A percentile compares a stretch with the other conserved stretches of the same genome.
phyloP scores from a whole-genome alignment of 1,284 basidiomycete species.

The Ganoderma lingzhi region DNA sequence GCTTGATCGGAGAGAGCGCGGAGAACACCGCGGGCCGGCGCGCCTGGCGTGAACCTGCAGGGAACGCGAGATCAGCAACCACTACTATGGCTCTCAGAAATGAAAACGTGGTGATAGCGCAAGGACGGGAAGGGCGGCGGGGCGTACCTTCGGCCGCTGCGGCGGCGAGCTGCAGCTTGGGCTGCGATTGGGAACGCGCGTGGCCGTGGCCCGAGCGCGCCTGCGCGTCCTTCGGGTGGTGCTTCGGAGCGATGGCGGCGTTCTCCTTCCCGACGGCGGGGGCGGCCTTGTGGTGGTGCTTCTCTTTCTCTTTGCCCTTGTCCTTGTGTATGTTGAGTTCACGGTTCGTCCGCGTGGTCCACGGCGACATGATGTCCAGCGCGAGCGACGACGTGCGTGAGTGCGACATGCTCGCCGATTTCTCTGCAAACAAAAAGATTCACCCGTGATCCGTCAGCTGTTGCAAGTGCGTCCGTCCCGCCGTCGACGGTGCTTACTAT shows the following conservation, averaged over 20 bases:
- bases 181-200: conserved; percentile 41
- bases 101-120: not conserved
- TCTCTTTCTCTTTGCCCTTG: conserved; percentile 28
- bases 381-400: conserved; percentile 48
- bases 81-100: not conserved
- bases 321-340: conserved; percentile 11
- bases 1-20: conserved; percentile 42
- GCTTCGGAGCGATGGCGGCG: conserved; percentile 6
- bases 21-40: conserved; percentile 36
- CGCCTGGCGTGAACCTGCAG: conserved; percentile 28
- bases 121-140: not conserved
- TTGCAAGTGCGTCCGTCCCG: too few relatives aligned
- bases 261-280: conserved; percentile 27
- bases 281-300: conserved; percentile 9
- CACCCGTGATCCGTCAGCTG: not conserved
- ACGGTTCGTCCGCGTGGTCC: conserved; percentile 33
- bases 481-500: not conserved
- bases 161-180: conserved; percentile 36
- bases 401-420: conserved; percentile 58
- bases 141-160: conserved; percentile 8
- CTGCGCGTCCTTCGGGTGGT: conserved; percentile 13
- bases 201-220: conserved; percentile 37
- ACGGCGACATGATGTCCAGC: conserved; percentile 52
- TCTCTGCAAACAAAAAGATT: conserved; percentile 45
- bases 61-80: not conserved